Base-by-base conservation (phyloP, 768 basidiomycete species). In the Exsudoporus frostii region DNA sequence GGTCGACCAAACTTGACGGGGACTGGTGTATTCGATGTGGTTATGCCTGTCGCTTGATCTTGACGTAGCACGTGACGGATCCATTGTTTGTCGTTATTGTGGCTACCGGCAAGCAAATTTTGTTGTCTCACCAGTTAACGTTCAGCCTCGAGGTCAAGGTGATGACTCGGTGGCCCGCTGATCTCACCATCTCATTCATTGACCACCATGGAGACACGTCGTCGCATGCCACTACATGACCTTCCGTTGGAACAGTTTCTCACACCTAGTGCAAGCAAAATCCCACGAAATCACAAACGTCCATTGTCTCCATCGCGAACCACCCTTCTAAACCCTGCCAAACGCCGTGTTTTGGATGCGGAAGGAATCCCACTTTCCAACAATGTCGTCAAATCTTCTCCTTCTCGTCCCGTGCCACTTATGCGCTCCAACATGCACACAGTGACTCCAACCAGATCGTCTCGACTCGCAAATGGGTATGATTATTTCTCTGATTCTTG, bases 1-100 rank as follows among this genome's bases (percentile, higher is more conserved):
- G 96, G 96, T 39, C 80, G 87, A 57, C 91, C 93, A 9, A 90
- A 83, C 65, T 74, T 77, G 47, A 92, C 87, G n/a, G 96, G 96
- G n/a, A 98, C 96, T 22, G 97, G 95, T 5, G 84, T 85, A 32
- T 99, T 98, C 62, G 95, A 93, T 67, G 81, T 98, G 37, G 81
- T 91, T 51, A 82, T 84, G 81, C 77, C 78, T 27, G 42, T 65
- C 25, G 29, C 37, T 19, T 61, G 39, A 63, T 24, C 30, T 40
- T 50, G 36, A 48, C 44, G 40, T 43, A 53, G 45, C 50, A 24
- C 17, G 53, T 62, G 43, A 55, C 45, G 4, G 45, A 63, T 53
- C 17, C 24, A 22, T 39, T 70, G 40, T 68, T 61, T 65, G 59
- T 44, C 25, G 10, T 52, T 69, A 39, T 71, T 69, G 45, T 66